phyloP scores from a whole-genome alignment of 2,329 filamentous ascomycete genomes.

The Malbranchea zuffiana region DNA sequence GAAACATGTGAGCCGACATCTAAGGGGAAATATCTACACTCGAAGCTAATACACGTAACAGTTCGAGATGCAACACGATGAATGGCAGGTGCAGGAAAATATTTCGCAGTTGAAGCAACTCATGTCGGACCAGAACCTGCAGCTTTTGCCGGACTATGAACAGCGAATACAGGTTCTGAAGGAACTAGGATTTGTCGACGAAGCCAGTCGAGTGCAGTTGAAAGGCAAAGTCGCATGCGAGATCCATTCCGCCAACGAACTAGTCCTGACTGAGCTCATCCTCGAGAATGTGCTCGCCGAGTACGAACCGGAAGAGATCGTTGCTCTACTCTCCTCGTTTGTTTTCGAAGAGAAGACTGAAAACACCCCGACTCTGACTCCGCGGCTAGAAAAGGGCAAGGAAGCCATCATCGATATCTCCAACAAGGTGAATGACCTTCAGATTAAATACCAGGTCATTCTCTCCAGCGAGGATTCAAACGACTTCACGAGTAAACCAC shows the following conservation, averaged over 20 bases:
- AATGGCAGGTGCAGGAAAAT: constrained; percentile 92
- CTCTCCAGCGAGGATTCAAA: constrained; percentile 81
- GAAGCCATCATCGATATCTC: constrained; percentile 80
- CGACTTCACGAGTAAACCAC: constrained; percentile 75
- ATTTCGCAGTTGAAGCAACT: constrained; percentile 77
- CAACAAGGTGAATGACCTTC: constrained; percentile 82
- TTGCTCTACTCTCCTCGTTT: constrained; percentile 82
- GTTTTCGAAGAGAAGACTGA: constrained; percentile 98
- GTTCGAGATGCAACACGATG: constrained; percentile 93
- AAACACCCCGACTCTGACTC: constrained; percentile 65
- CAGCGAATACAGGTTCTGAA: constrained; percentile 86
- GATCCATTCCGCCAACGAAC: constrained; percentile 91
- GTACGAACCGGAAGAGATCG: constrained; percentile 93
- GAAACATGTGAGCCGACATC: constrained; percentile 61
- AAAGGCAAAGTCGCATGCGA: constrained; percentile 99
- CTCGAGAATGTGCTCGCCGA: constrained; percentile 93
- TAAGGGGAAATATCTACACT: not conserved
- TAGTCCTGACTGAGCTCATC: constrained; percentile 90
- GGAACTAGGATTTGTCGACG: constrained; percentile 85
- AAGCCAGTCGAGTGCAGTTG: constrained; percentile 73
- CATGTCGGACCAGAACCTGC: constrained; percentile 92
- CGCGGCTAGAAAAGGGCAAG: constrained; percentile 69
- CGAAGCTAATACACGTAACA: constrained; percentile 25
- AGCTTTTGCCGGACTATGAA: constrained; percentile 91
- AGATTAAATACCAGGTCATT: constrained; percentile 85